Base-by-base conservation (phyloP, 768 basidiomycete species). In the Rhizopogon vulgaris region DNA sequence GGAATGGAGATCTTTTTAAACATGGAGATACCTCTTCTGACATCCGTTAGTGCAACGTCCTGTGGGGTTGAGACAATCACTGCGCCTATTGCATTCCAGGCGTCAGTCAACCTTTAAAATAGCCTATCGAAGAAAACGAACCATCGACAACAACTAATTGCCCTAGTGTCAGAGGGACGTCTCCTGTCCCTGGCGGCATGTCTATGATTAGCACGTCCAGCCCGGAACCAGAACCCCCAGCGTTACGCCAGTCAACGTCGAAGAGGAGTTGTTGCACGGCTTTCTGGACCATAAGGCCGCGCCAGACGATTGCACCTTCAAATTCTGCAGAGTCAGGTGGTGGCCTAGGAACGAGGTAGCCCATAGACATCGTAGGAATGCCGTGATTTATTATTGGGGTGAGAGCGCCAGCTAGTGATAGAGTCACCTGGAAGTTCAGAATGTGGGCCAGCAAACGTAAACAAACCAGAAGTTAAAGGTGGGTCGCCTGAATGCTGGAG, bases 221-320 rank as follows among this genome's bases (percentile, higher is more conserved):
- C 3, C 80, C 80, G 0, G 66, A 71, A 14, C 71, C 63, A 40
- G 53, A 36, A 41, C 45, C 61, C 5, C 54, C 58, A 28, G 50
- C 49, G 18, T 65, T 67, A 34, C 78, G 66, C 94, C 95, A 97
- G 65, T 97, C 94, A 5, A 96, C 92, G 58, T 97, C 93, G 61
- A 99, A 97, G 1, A 97, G 77, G 0, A 98, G 76, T 64, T 97
- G 94, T 65, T 97, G 94, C 0, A 94, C 92, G 24, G 94, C 94
- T 63, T 97, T 97, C 71, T 95, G 94, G 1, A 97, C 95, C 95
- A 97, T 98, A 18, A 96, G 78, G 2, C 95, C 95, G 24, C 95
- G 79, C 95, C 95, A 99, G 28, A 95, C 90, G 30, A 97, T 78
- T 0, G 94, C 85, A 0, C 84, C 82, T 63, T 94, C 91, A 34